Evolutionary conservation across 345 rosid genomes (phyloP), one percentile per base, ranked within the genome.

Genomic region (Pelargonium nanum): DNA sequence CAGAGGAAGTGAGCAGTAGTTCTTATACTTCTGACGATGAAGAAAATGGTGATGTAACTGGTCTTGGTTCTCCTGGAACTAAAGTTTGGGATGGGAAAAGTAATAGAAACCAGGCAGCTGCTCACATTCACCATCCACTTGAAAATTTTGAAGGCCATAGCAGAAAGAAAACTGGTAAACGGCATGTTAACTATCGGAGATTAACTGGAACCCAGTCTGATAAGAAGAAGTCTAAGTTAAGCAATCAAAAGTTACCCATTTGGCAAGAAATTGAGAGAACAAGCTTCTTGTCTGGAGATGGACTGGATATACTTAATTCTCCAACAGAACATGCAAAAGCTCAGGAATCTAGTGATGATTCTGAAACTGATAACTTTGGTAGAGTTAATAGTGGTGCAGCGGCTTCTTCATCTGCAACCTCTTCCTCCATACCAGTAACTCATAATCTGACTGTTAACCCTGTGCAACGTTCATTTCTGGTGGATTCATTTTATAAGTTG

Each of bases 81-180:
- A 86, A 82, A 77, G 97, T 94, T 76, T 94, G 99, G 99, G 96
- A 94, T 85, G 91, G 83, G 40, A 86, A 76, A 73, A 88, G 78
- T 22, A 90, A 90, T 64, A 88, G 91, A 83, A 90, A 83, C 67
- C 68, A 68, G 68, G 68, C 78, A 68, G 81, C 78, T 65, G 79
- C 95, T 53, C 84, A 66, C 61, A 86, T 94, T 72, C 99, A 84
- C 75, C 99, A 90, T 80, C 99, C 99, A 5, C 96, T 94, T 73
- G 99, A 94, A 83, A 79, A 79, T 77, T 76, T 77, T 71, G 78
- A 68, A 54, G 77, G 83, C 55, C 73, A 25, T 68, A 62, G 54
- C 22, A 58, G 67, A 48, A 81, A 78, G 77, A 86, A 68, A 68
- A 74, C 74, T 51, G 59, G 74, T 61, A 81, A 83, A 77, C 80